Conservation (phyloP, 2,329 filamentous ascomycete species). For the Alternaria gansuensis region DNA sequence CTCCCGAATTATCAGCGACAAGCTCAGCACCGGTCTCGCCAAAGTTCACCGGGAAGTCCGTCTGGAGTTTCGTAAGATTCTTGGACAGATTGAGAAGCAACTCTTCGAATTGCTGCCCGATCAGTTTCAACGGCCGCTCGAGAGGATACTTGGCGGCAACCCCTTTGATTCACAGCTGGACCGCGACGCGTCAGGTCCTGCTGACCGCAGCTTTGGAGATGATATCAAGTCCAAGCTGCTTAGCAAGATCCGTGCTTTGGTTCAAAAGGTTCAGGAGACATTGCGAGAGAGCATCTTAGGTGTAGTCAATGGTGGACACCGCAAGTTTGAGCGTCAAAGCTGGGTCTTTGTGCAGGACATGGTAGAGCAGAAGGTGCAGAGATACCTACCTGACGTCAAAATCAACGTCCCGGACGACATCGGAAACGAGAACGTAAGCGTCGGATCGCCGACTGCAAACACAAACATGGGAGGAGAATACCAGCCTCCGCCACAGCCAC, state of each 20-base stretch:
- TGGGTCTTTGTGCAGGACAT: slow-evolving; percentile 46
- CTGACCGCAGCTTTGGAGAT: slow-evolving; percentile 41
- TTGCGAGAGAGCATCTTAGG: slow-evolving; percentile 42
- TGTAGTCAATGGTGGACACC: slow-evolving; percentile 45
- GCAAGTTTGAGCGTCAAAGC: slow-evolving; percentile 43
- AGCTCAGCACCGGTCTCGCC: slow-evolving; percentile 43
- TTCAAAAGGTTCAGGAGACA: slow-evolving; percentile 43
- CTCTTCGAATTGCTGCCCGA: slow-evolving; percentile 43
- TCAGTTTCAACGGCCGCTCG: slow-evolving; percentile 41
- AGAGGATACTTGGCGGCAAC: slow-evolving; percentile 44
- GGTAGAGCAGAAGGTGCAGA: slow-evolving; percentile 44
- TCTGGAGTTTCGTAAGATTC: slow-evolving; percentile 41
- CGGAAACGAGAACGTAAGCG: slow-evolving; percentile 44
- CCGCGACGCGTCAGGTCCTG: slow-evolving; percentile 33
- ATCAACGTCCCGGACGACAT: slow-evolving; percentile 45
- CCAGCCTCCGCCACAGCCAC: slow-evolving; percentile 16
- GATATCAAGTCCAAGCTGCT: slow-evolving; percentile 43
- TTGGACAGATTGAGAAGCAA: slow-evolving; percentile 43
- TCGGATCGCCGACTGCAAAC: slow-evolving; percentile 31
- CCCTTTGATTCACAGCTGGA: slow-evolving; percentile 44
- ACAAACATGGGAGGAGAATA: slow-evolving; percentile 24
- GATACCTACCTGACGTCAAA: slow-evolving; percentile 42
- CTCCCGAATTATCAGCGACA: slow-evolving; percentile 42
- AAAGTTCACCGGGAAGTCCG: slow-evolving; percentile 44
- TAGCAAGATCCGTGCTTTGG: slow-evolving; percentile 38